phyloP scores from a whole-genome alignment of 2,329 filamentous ascomycete species.

The Colletotrichum zoysiae region DNA sequence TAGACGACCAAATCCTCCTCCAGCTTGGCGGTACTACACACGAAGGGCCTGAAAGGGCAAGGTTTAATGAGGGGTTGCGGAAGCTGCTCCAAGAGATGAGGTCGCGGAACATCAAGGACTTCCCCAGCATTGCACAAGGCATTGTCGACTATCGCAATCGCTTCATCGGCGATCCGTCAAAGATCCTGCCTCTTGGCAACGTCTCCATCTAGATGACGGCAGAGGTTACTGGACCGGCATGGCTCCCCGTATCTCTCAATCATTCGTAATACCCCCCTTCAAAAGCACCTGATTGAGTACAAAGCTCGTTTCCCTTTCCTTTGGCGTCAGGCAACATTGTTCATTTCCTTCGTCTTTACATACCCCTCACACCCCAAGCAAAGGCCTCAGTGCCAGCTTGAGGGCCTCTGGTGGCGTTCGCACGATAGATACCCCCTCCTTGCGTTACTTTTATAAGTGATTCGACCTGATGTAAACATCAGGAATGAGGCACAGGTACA shows the following conservation, averaged over 20 bases:
- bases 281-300: slow-evolving; percentile 17
- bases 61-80: slow-evolving; percentile 73
- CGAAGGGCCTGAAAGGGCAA: slow-evolving; percentile 69
- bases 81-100: slow-evolving; percentile 72
- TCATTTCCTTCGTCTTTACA: slow-evolving; percentile 38
- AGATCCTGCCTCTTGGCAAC: slow-evolving; percentile 70
- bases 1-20: slow-evolving; percentile 81
- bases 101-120: slow-evolving; percentile 72
- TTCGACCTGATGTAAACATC: slow-evolving; percentile 25
- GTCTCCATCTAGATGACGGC: slow-evolving; percentile 52
- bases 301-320: slow-evolving; percentile 18
- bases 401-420: slow-evolving; percentile 31
- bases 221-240: slow-evolving; percentile 11
- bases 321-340: slow-evolving; percentile 29
- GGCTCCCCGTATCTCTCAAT: slow-evolving; percentile 10
- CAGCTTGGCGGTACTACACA: slow-evolving; percentile 77
- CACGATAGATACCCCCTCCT: slow-evolving; percentile 41
- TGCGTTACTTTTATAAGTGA: slow-evolving; percentile 41
- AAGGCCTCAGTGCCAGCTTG: slow-evolving; percentile 18
- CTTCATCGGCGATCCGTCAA: slow-evolving; percentile 74
- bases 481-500: slow-evolving; percentile 36
- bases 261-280: slow-evolving; percentile 16
- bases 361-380: slow-evolving; percentile 15
- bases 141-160: slow-evolving; percentile 76
- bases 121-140: slow-evolving; percentile 73